Evolutionary conservation across 139 green algal species (phyloP).

Genomic region (Pleodorina starrii): DNA sequence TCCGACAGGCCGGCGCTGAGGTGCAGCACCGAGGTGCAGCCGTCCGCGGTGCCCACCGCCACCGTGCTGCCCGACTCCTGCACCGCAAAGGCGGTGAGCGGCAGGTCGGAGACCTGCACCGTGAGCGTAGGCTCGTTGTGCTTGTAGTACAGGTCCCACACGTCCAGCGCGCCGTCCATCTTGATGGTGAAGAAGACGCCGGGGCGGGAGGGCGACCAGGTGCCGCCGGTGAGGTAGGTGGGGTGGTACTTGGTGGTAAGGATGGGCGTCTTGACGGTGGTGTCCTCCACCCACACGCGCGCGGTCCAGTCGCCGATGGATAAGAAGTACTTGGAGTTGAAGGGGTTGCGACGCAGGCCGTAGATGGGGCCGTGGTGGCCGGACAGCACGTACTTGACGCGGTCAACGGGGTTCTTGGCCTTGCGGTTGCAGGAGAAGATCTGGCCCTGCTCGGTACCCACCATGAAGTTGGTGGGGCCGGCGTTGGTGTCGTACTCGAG

Average conservation of each 20-base stretch:
- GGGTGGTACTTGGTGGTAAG: constrained; percentile 88
- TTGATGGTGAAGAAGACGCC: constrained; percentile 91
- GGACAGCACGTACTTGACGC: constrained; percentile 82
- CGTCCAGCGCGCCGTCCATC: constrained; percentile 86
- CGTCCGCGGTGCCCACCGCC: constrained; percentile 80
- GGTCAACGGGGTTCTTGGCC: constrained; percentile 92
- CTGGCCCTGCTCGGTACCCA: constrained; percentile 89
- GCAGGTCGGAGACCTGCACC: constrained; percentile 78
- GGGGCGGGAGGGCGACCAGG: constrained; percentile 81
- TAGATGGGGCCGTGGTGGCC: constrained; percentile 92
- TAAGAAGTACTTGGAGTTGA: constrained; percentile 96
- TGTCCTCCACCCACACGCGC: constrained; percentile 94
- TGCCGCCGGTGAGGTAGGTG: constrained; percentile 85
- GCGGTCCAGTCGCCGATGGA: constrained; percentile 93
- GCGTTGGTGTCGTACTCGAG: constrained; percentile 90
- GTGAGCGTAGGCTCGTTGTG: constrained; percentile 89
- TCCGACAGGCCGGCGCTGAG: constrained; percentile 80
- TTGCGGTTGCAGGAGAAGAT: constrained; percentile 74
- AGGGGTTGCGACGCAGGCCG: constrained; percentile 86
- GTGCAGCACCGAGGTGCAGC: constrained; percentile 83
- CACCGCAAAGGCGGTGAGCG: constrained; percentile 79
- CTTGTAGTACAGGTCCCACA: constrained; percentile 96
- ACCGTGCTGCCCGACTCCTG: constrained; percentile 76
- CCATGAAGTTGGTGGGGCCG: constrained; percentile 96
- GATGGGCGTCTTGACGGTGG: constrained; percentile 84